phyloP scores from a whole-genome alignment of 208 protist genomes.

The Trypanosoma caninum region DNA sequence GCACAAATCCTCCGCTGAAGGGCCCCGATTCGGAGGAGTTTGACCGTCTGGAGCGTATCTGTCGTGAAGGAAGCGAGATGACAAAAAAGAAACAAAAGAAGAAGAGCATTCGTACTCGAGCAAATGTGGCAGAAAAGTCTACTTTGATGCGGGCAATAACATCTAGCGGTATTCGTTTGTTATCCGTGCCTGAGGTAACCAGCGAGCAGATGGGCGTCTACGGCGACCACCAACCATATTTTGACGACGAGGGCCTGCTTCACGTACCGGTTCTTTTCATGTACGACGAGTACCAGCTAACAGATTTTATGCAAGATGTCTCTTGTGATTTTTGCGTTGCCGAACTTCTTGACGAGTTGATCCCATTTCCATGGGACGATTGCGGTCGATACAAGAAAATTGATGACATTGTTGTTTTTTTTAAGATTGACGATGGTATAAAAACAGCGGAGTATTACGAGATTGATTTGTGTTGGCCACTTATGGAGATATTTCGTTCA shows the following conservation, averaged over 20 bases:
- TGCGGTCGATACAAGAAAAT: slow-evolving; percentile 48
- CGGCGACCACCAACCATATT: slow-evolving; percentile 71
- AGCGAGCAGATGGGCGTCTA: slow-evolving; percentile 86
- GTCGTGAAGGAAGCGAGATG: slow-evolving; percentile 21
- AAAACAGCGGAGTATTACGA: slow-evolving; percentile 74
- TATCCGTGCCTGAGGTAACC: slow-evolving; percentile 50
- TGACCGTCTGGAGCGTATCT: slow-evolving; percentile 47
- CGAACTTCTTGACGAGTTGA: slow-evolving; percentile 72
- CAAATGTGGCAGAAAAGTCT: slow-evolving; percentile 51
- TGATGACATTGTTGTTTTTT: slow-evolving; percentile 68
- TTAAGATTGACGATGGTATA: slow-evolving; percentile 86
- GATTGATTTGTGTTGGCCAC: slow-evolving; percentile 52
- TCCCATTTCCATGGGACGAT: slow-evolving; percentile 88
- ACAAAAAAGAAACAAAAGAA: slow-evolving; percentile 33
- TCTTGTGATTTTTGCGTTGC: slow-evolving; percentile 55
- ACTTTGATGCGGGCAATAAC: slow-evolving; percentile 68
- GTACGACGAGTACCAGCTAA: slow-evolving; percentile 92
- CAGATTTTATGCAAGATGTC: slow-evolving; percentile 92
- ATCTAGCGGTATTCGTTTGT: slow-evolving; percentile 55
- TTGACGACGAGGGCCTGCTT: slow-evolving; percentile 64
- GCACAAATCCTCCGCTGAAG: slow-evolving; percentile 31
- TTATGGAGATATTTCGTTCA: slow-evolving; percentile 80
- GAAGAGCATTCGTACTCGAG: slow-evolving; percentile 27
- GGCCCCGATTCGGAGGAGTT: slow-evolving; percentile 43
- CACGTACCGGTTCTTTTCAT: slow-evolving; percentile 93